Base-by-base conservation (phyloP, 768 basidiomycete species). In the Kwoniella mangroviensis region DNA sequence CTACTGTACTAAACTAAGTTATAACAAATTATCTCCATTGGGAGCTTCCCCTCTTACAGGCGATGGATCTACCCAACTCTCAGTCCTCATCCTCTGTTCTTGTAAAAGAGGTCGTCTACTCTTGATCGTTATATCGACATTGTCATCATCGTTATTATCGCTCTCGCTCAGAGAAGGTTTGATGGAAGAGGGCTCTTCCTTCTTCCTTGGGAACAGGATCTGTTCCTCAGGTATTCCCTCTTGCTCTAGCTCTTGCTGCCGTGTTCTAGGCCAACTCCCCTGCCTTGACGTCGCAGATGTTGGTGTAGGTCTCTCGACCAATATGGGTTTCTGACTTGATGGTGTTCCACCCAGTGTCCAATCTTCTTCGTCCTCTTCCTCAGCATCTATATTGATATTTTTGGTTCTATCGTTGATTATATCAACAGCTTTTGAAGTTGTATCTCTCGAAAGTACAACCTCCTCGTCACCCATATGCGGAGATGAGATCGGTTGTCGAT, bases 1-100 rank as follows among this genome's bases (percentile, higher is more conserved):
- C 28, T 34, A 34, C 1, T 55, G 26, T 58, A 24, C 21, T 58
- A 10, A 15, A 21, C 19, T 13, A 53, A 17, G 15, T 66, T 61
- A 71, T 52, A 71, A 53, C 41, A 71, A n/a, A 55, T 45, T 71
- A 52, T 67, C 65, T 45, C 71, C 71, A 52, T 72, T 72, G 2
- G 71, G 71, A 17, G 71, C 71, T 56, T 68, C 71, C 21, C 63
- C 54, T 19, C 67, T 63, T 4, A 67, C 67, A 41, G 52, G 49
- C 9, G 40, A 22, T 5, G 71, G 71, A 41, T 72, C 67, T 4
- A 72, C 56, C 71, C 71, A 72, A 34, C 67, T 69, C 34, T 61
- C 71, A 15, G 65, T 60, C 42, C 63, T 59, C 40, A 45, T 34
- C 22, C 67, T 60, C n/a, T 53, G 62, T 24, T 51, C 62, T 21